phyloP scores from a whole-genome alignment of 1,139 yeast species.

The Candida neerlandica region DNA sequence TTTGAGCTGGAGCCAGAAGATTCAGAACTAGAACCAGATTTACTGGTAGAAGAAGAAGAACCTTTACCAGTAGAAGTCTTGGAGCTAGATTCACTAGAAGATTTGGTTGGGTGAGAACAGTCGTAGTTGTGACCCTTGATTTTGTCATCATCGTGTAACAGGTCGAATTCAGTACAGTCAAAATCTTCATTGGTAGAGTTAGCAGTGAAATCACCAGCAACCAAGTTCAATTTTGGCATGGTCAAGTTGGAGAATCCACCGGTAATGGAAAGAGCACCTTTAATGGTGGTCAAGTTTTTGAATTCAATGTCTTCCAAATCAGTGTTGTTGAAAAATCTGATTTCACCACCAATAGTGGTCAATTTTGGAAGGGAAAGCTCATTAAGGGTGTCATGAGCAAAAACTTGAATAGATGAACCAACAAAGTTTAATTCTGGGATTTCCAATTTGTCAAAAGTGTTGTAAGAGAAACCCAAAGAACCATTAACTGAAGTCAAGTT shows the following conservation, averaged over 20 bases:
- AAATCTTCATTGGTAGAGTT: conserved; percentile 41
- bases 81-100: conserved; percentile 5
- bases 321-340: conserved; percentile 47
- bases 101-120: conserved; percentile 39
- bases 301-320: conserved; percentile 40
- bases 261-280: conserved; percentile 46
- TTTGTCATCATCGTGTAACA: conserved; percentile 33
- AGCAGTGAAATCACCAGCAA: conserved; percentile 48
- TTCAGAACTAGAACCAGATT: conserved; percentile 9
- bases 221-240: conserved; percentile 38
- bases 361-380: conserved; percentile 32
- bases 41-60: conserved; percentile 7
- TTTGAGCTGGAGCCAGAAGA: conserved; percentile 7
- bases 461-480: conserved; percentile 43
- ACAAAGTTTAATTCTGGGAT: conserved; percentile 34
- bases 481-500: conserved; percentile 47
- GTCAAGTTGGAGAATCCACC: conserved; percentile 46
- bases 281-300: conserved; percentile 32
- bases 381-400: conserved; percentile 46
- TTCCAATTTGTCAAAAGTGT: conserved; percentile 36
- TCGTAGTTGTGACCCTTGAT: conserved; percentile 50
- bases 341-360: conserved; percentile 45
- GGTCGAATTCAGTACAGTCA: conserved; percentile 39
- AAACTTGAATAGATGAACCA: conserved; percentile 46
- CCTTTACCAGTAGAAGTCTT: conserved; percentile 10